A percentile compares a stretch with the other conserved stretches of the same genome.
These are phyloP conservation scores for Dactylellina drechsleri DNA, from an alignment of 2,329 filamentous ascomycete species.

Conservation along the genomic window DNA sequence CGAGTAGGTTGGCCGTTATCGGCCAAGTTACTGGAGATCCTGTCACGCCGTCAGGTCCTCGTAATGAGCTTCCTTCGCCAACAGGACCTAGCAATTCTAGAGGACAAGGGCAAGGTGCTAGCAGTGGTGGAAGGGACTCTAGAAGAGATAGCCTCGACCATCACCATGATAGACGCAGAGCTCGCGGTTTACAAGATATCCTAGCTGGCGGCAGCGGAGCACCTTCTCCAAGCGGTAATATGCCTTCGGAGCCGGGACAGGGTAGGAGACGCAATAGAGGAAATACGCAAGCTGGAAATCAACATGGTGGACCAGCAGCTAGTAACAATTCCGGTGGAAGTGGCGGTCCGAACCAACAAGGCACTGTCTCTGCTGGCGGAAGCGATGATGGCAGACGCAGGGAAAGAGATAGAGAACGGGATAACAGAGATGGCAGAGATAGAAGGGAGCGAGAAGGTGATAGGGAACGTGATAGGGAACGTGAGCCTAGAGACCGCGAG, in stretches of 20 bases:
- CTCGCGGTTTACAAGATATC: constrained; percentile 57
- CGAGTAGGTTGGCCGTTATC: constrained; percentile 39
- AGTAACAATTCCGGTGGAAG: constrained; percentile 7
- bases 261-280: constrained; percentile 52
- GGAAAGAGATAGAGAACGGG: constrained; percentile 52
- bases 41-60: constrained; percentile 47
- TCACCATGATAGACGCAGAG: constrained; percentile 56
- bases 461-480: constrained; percentile 56
- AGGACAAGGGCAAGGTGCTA: constrained; percentile 3
- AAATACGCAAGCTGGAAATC: constrained; percentile 41
- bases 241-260: constrained; percentile 45
- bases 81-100: constrained; percentile 56
- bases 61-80: constrained; percentile 54
- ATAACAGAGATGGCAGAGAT: constrained; percentile 26
- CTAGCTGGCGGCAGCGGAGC: constrained; percentile 52
- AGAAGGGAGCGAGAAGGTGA: constrained; percentile 55
- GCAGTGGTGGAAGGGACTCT: constrained; percentile 30
- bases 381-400: constrained; percentile 55
- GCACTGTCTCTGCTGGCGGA: constrained; percentile 43
- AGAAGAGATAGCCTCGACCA: constrained; percentile 55
- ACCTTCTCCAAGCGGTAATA: constrained; percentile 54
- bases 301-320: constrained; percentile 22
- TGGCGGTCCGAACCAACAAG: constrained; percentile 6
- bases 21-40: constrained; percentile 36
- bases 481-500: constrained; percentile 55